phyloP scores from a whole-genome alignment of 2,329 filamentous ascomycete genomes.

The Fusarium nodosum region DNA sequence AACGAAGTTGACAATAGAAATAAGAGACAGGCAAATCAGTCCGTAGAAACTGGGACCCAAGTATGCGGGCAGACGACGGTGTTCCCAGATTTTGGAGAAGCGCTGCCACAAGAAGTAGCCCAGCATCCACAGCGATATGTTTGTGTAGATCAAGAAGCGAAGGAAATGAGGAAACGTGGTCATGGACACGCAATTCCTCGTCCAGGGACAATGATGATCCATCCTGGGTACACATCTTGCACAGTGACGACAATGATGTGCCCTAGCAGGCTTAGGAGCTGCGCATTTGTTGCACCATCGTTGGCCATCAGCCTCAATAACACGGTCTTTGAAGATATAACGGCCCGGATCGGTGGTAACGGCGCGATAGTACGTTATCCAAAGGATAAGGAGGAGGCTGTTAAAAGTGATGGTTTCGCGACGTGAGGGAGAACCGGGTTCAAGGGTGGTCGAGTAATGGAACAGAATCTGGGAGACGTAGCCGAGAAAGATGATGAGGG shows the following conservation, averaged over 20 bases:
- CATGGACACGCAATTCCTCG: slow-evolving; percentile 84
- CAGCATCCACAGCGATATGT: slow-evolving; percentile 73
- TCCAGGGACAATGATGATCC: slow-evolving; percentile 93
- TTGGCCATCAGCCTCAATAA: slow-evolving; percentile 52
- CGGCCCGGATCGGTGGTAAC: slow-evolving; percentile 71
- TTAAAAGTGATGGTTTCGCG: slow-evolving; percentile 76
- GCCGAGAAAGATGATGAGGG: slow-evolving; percentile 76
- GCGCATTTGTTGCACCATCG: slow-evolving; percentile 83
- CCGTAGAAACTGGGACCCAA: slow-evolving; percentile 74
- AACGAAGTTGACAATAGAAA: slow-evolving; percentile 69
- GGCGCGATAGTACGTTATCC: slow-evolving; percentile 76
- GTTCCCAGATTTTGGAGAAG: slow-evolving; percentile 71
- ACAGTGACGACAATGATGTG: slow-evolving; percentile 86
- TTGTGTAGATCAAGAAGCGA: slow-evolving; percentile 80
- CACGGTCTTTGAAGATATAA: slow-evolving; percentile 60
- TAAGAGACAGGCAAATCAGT: slow-evolving; percentile 71
- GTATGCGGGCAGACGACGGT: slow-evolving; percentile 78
- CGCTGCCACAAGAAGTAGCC: slow-evolving; percentile 72
- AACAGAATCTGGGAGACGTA: slow-evolving; percentile 82
- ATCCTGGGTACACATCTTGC: slow-evolving; percentile 81
- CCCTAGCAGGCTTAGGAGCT: slow-evolving; percentile 79
- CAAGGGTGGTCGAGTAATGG: slow-evolving; percentile 63
- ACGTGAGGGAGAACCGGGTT: slow-evolving; percentile 70
- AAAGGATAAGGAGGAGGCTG: slow-evolving; percentile 71
- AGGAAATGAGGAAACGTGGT: slow-evolving; percentile 86